Evolutionary conservation across 139 green algal species (phyloP).

Genomic region (Chlorella sp.): DNA sequence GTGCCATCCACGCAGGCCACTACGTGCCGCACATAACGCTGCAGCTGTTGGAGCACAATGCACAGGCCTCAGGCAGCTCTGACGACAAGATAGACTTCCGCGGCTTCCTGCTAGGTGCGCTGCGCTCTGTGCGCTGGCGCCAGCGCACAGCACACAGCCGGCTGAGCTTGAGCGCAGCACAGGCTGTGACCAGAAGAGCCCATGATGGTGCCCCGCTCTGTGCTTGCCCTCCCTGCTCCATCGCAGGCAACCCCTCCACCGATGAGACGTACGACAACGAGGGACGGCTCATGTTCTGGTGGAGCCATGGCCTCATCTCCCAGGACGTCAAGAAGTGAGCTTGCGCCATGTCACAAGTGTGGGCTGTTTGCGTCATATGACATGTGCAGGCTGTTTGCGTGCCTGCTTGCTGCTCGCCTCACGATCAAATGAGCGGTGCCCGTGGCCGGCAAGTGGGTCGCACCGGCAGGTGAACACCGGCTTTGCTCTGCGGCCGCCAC

Average conservation of each 20-base stretch:
- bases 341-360: not conserved
- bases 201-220: not conserved
- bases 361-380: too few species aligned
- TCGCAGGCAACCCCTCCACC: slow-evolving; percentile 19
- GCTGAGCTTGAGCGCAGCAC: too few species aligned
- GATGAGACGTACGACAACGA: slow-evolving; percentile 9
- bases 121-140: not conserved
- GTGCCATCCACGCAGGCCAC: not conserved
- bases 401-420: too few species aligned
- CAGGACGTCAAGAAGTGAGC: not conserved
- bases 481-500: too few species aligned
- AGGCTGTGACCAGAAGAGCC: too few species aligned
- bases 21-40: not conserved
- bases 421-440: too few species aligned
- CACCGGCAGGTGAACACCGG: too few species aligned
- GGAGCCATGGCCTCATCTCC: slow-evolving; percentile 9
- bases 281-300: slow-evolving; percentile 1
- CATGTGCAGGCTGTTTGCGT: too few species aligned
- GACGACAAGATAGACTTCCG: not conserved
- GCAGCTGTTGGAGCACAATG: not conserved
- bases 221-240: not conserved
- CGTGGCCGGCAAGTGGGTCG: too few species aligned
- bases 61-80: not conserved
- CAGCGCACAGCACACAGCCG: too few species aligned
- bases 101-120: slow-evolving; percentile 10